These are phyloP conservation scores for Trichoderma koningii DNA, from an alignment of 2,329 filamentous ascomycete species.

Conservation along the genomic window DNA sequence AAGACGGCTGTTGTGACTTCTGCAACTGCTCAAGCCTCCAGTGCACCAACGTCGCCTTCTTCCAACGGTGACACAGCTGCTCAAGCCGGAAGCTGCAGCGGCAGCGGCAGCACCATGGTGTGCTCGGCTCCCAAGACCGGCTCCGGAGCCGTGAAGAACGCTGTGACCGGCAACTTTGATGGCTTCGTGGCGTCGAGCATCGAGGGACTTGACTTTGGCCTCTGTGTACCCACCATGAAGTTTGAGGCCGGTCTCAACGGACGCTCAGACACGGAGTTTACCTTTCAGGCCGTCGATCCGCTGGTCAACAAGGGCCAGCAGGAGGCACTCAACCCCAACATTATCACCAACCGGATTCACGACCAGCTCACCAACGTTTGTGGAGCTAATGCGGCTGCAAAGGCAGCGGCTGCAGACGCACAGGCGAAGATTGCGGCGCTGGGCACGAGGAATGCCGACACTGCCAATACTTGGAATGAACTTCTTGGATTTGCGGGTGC, in stretches of 20 bases:
- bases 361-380: constrained; percentile 19
- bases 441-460: constrained; percentile 13
- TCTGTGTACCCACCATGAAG: constrained; percentile 17
- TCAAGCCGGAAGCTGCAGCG: constrained; percentile 4
- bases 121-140: background rate
- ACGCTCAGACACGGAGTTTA: constrained; percentile 11
- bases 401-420: constrained; percentile 8
- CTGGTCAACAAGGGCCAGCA: constrained; percentile 19
- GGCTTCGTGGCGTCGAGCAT: constrained; percentile 9
- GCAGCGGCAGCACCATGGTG: background rate
- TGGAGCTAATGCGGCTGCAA: constrained; percentile 19
- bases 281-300: constrained; percentile 14
- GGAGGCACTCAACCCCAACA: constrained; percentile 19
- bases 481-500: constrained; percentile 16
- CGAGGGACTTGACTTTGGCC: constrained; percentile 9
- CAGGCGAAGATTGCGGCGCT: constrained; percentile 10
- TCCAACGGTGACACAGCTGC: background rate
- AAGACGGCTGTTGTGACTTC: constrained; percentile 13
- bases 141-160: constrained; percentile 11
- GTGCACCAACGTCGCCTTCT: background rate
- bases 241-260: constrained; percentile 17
- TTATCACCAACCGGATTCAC: constrained; percentile 21
- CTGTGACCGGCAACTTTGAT: constrained; percentile 20
- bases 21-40: background rate
- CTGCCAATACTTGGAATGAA: constrained; percentile 16